A percentile compares a stretch with the other conserved stretches of the same genome.
Evolutionary conservation across 345 rosid genomes (phyloP).

Genomic region (Lagerstroemia speciosa): DNA sequence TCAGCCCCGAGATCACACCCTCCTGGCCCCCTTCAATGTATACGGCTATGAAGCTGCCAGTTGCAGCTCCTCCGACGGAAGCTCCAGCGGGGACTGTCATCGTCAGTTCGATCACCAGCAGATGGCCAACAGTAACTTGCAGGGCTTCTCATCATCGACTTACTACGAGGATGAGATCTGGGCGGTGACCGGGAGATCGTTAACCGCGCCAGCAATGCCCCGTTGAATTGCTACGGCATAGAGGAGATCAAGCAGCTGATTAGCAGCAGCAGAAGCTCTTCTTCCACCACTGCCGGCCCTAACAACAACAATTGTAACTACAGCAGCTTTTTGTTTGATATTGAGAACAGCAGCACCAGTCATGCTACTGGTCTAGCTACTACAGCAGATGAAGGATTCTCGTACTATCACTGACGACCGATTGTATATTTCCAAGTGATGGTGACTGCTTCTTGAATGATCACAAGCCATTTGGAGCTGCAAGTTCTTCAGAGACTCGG

Average conservation of each 20-base stretch:
- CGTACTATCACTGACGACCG: neutral
- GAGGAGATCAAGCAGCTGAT: conserved; percentile 78
- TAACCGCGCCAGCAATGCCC: neutral
- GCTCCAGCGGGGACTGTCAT: conserved; percentile 27
- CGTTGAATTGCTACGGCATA: conserved; percentile 41
- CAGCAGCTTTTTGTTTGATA: conserved; percentile 45
- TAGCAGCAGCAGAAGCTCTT: conserved; percentile 27
- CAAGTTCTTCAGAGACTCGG: neutral
- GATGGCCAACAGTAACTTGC: neutral
- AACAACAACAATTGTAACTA: conserved; percentile 25
- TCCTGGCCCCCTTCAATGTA: conserved; percentile 16
- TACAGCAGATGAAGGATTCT: neutral
- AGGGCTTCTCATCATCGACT: neutral
- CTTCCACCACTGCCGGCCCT: neutral
- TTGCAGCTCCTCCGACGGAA: conserved; percentile 59
- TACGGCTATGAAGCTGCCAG: conserved; percentile 22
- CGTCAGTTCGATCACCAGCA: neutral
- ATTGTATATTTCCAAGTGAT: neutral
- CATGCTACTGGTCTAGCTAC: neutral
- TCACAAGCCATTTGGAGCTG: neutral
- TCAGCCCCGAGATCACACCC: conserved; percentile 20
- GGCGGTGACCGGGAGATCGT: neutral
- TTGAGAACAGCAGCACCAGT: conserved; percentile 28
- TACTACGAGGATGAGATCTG: neutral
- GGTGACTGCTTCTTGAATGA: neutral